Evolutionary conservation across 192 early-diverging fungal species (phyloP).

Genomic region (Phycomyces nitens): DNA sequence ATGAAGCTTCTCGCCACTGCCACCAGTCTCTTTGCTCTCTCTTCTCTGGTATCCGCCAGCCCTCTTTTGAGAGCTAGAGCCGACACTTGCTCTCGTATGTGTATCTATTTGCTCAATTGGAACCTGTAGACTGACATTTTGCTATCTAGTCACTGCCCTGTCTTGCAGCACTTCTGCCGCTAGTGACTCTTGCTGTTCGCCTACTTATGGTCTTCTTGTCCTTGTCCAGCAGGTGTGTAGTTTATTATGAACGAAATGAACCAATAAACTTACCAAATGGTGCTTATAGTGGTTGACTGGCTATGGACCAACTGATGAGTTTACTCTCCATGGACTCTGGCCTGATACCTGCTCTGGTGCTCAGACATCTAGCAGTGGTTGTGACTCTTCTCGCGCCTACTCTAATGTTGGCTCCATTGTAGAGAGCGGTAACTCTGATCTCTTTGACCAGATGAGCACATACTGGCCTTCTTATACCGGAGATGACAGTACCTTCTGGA

Average conservation of each 20-base stretch:
- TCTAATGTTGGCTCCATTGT: constrained; percentile 51
- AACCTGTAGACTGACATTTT: not conserved
- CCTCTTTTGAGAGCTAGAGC: too few species aligned
- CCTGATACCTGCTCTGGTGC: constrained; percentile 56
- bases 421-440: constrained; percentile 33
- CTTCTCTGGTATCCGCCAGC: too few species aligned
- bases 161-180: not conserved
- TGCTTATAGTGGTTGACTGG: constrained; percentile 47
- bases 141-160: not conserved
- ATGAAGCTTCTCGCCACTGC: too few species aligned
- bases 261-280: too few species aligned
- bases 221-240: constrained; percentile 40
- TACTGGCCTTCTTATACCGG: constrained; percentile 69
- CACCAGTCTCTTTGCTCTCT: too few species aligned
- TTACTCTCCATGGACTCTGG: constrained; percentile 78
- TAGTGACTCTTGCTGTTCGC: constrained; percentile 47
- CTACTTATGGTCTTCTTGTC: constrained; percentile 47
- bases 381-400: constrained; percentile 57
- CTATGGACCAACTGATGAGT: constrained; percentile 53
- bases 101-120: too few species aligned
- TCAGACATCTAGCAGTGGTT: constrained; percentile 42
- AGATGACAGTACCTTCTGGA: constrained; percentile 73
- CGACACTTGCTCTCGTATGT: too few species aligned
- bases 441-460: constrained; percentile 47
- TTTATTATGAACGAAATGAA: too few species aligned